These are phyloP conservation scores for Pseudogymnoascus sp. DNA, from an alignment of 2,329 filamentous ascomycete genomes.

Conservation along the genomic window DNA sequence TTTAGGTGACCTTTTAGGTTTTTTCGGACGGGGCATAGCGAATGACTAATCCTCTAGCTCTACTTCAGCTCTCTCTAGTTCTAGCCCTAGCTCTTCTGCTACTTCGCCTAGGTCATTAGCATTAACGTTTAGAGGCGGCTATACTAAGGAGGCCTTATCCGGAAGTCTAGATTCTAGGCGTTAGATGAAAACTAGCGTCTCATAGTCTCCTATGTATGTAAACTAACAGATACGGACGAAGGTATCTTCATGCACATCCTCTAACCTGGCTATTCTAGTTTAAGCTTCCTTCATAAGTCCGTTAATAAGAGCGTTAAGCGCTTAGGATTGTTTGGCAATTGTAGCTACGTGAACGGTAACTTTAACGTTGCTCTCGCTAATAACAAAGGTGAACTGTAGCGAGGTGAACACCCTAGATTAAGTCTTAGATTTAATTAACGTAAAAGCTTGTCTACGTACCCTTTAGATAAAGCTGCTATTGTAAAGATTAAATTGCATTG, in stretches of 20 bases:
- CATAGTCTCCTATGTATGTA: slow-evolving; percentile 18
- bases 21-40: too few relatives aligned
- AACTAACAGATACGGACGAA: slow-evolving; percentile 18
- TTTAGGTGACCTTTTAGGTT: too few relatives aligned
- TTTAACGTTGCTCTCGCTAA: slow-evolving; percentile 13
- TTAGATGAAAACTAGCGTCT: too few relatives aligned
- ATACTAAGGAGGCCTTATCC: too few relatives aligned
- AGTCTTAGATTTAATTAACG: background rate
- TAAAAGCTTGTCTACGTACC: background rate
- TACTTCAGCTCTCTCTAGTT: too few relatives aligned
- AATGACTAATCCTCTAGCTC: too few relatives aligned
- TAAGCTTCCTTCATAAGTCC: background rate
- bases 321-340: slow-evolving; percentile 17
- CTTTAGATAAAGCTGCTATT: background rate
- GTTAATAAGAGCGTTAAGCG: slow-evolving; percentile 17
- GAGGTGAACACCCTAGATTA: slow-evolving; percentile 13
- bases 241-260: slow-evolving; percentile 17
- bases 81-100: too few relatives aligned
- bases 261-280: slow-evolving; percentile 14
- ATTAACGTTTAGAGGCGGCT: too few relatives aligned
- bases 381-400: slow-evolving; percentile 15
- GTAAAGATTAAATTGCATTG: background rate
- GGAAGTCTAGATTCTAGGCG: too few relatives aligned
- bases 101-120: too few relatives aligned
- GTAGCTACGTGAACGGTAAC: slow-evolving; percentile 16